Evolutionary conservation across 495 filamentous ascomycete species (phyloP), one percentile per base, ranked within the genome.

Genomic region (Hypoxylon fragiforme): DNA sequence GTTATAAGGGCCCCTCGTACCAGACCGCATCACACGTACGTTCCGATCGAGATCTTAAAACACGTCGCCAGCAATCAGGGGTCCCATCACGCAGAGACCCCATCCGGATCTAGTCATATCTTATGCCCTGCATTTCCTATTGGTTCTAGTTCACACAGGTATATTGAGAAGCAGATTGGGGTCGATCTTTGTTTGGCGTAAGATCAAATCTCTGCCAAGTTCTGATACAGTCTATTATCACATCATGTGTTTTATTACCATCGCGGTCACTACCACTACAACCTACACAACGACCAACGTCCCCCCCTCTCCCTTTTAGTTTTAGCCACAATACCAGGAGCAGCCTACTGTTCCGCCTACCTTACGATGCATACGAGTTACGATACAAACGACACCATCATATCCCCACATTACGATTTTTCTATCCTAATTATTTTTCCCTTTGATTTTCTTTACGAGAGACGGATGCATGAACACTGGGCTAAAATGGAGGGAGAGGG

Each of bases 1-100:
- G 66, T 35, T 69, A 67, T 31, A 63, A 40, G 48, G 62, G 65
- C 13, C 62, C 62, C 24, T 65, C 57, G 11, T 65, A 65, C 39
- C 65, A 67, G 43, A 53, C 39, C 16, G 59, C 41, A 32, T 63
- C 49, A 20, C 55, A 39, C 54, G 47, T 53, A n/a, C 46, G 47
- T 13, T 22, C 54, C 16, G 19, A 31, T 7, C 19, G 42, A 12
- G 52, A 62, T 30, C 52, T 38, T 6, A 58, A 54, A 18, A 15
- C 9, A 4, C 22, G 43, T 16, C 46, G 28, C 11, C 45, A 41
- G 14, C 57, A 51, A 21, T 22, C 50, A 2, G 36, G 38, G 15
- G 14, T 11, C 21, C 51, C 39, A 3, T 46, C 38, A 15, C 57
- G 46, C 3, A 50, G 51, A 0, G 47, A 41, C 7, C 40, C 34